These are phyloP conservation scores for Phoenix dactylifera DNA, from an alignment of 176 grass and related monocot species.

Conservation along the genomic window DNA sequence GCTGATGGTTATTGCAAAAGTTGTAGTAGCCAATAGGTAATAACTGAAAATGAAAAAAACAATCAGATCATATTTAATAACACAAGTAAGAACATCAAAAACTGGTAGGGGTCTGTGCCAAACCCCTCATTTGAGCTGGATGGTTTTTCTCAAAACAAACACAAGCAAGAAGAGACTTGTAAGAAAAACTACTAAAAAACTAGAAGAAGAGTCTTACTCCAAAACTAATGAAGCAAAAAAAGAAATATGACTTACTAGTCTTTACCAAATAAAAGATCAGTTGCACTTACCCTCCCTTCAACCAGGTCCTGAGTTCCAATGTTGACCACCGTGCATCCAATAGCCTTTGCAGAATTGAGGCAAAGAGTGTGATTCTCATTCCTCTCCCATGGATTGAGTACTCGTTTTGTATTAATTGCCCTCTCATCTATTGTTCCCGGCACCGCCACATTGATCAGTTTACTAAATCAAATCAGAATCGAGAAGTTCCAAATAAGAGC, in stretches of 20 bases:
- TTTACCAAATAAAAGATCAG: neutral
- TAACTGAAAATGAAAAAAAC: no score
- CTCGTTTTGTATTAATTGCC: conserved; percentile 96
- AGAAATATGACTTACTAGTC: conserved; percentile 9
- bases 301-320: conserved; percentile 99
- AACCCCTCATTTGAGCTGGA: no score
- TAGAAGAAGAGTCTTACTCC: no score
- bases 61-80: no score
- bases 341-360: conserved; percentile 99
- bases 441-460: conserved; percentile 97
- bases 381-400: conserved; percentile 96
- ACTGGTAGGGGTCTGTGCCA: no score
- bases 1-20: no score
- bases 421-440: conserved; percentile 97
- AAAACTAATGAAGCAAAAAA: neutral
- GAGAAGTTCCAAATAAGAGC: no score
- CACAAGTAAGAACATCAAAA: no score
- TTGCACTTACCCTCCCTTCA: conserved; percentile 76
- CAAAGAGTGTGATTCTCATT: conserved; percentile 99
- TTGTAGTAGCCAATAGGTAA: no score
- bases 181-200: no score
- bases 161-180: no score
- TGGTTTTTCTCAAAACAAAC: no score
- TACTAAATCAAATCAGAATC: conserved; percentile 46
- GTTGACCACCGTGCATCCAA: conserved; percentile 96